Conservation (phyloP, 495 filamentous ascomycete genomes). For the Hapsidospora chrysogenum region DNA sequence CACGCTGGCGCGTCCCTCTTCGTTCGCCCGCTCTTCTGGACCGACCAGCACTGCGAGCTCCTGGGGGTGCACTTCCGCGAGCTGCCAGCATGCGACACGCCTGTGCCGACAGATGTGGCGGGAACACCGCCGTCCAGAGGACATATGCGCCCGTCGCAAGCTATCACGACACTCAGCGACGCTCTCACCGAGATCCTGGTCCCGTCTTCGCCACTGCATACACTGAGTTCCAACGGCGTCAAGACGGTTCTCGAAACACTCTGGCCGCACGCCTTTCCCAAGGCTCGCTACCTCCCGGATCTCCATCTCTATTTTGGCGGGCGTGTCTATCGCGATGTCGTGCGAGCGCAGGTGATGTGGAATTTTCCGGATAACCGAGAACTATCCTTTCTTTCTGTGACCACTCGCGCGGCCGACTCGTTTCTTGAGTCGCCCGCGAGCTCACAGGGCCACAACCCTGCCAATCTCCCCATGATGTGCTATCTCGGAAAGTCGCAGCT, state of each 20-base stretch:
- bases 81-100: slow-evolving; percentile 13
- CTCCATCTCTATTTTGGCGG: slow-evolving; percentile 21
- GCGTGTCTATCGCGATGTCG: slow-evolving; percentile 10
- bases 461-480: slow-evolving; percentile 18
- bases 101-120: slow-evolving; percentile 8
- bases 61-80: slow-evolving; percentile 21
- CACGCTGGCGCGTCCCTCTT: slow-evolving; percentile 21
- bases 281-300: slow-evolving; percentile 9
- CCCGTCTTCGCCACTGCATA: too few relatives aligned
- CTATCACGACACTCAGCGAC: slow-evolving; percentile 11
- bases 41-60: slow-evolving; percentile 20
- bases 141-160: slow-evolving; percentile 7
- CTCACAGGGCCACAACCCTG: background rate
- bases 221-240: slow-evolving; percentile 15
- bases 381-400: slow-evolving; percentile 21
- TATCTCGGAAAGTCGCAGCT: slow-evolving; percentile 22
- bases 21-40: slow-evolving; percentile 27
- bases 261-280: slow-evolving; percentile 15
- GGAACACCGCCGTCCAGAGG: background rate
- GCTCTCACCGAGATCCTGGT: slow-evolving; percentile 16
- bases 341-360: slow-evolving; percentile 20
- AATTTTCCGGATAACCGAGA: slow-evolving; percentile 8
- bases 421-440: slow-evolving; percentile 2
- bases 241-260: slow-evolving; percentile 15
- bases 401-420: slow-evolving; percentile 12